Base-by-base conservation (phyloP, 805 yeast species). In the Ogataea siamensis region DNA sequence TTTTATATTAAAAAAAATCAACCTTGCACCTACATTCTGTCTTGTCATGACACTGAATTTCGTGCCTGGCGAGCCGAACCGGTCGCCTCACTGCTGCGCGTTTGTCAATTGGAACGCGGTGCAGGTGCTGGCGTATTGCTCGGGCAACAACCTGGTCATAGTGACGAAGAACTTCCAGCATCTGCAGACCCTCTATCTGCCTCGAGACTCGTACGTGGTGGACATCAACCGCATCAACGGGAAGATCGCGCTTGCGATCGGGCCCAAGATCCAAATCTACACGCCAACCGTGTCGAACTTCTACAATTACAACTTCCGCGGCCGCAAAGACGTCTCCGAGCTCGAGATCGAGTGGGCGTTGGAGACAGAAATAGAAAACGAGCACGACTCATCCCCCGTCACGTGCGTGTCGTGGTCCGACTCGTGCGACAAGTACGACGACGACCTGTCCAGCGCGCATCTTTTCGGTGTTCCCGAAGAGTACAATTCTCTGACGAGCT, bases 11-110 rank as follows among this genome's bases (percentile, higher is more conserved):
- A 21, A 15, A 24, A 30, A 25, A 17, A 21, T 21, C 21, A 21
- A 34, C 43, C 37, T 31, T 14, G 23, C 33, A 32, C 34, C 37
- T 10, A 22, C 6, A 11, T 22, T 22, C 12, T 22, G 25, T 13
- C 7, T 26, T 25, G 12, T 11, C 25, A 79, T 82, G 87, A 67
- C 83, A 5, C 59, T 84, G 38, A 77, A 77, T 41, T 80, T 84
- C 53, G 75, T 86, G 30, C 96, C 96, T 2, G 97, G 97, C 2
- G 86, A 85, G 55, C 93, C 93, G 13, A 83, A 81, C 56, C 60
- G 67, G 30, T 57, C 74, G 1, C 68, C 66, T 10, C 74, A 74
- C 47, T 66, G 87, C 1, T 73, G 78, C 16, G 67, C 76, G 27
- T 81, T 78, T 43, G 73, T 70, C 5, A 62, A 65, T 25, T 87